These are phyloP conservation scores for Daedaleopsis nitida DNA, from an alignment of 768 basidiomycete genomes.

Conservation along the genomic window DNA sequence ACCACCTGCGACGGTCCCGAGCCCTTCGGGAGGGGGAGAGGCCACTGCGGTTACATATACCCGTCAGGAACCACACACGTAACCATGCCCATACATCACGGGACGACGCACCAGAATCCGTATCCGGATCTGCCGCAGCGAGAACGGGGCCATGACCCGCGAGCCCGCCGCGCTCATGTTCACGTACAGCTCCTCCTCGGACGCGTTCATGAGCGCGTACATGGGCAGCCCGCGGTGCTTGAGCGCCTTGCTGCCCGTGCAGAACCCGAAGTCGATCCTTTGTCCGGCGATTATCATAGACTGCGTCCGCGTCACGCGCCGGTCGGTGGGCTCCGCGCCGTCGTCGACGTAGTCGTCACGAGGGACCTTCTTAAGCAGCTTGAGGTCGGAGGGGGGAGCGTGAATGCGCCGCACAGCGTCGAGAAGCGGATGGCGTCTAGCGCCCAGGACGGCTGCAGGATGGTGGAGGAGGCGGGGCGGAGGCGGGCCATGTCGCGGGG, in stretches of 20 bases:
- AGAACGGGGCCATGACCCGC: conserved; percentile 8
- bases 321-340: background rate
- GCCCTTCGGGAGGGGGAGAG: conserved; percentile 1
- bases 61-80: no score
- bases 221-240: conserved; percentile 10
- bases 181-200: conserved; percentile 4
- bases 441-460: conserved; percentile 6
- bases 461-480: background rate
- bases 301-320: conserved; percentile 12
- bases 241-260: background rate
- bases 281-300: conserved; percentile 5
- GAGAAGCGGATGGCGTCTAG: conserved; percentile 9
- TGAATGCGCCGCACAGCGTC: conserved; percentile 10
- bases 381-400: conserved; percentile 1
- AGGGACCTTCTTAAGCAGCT: conserved; percentile 9
- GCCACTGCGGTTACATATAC: conserved; percentile 5
- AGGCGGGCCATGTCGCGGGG: no score
- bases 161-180: background rate
- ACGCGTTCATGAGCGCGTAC: conserved; percentile 11
- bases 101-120: conserved; percentile 9
- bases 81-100: background rate
- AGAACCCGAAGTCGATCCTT: conserved; percentile 9
- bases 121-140: background rate
- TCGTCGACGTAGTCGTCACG: background rate
- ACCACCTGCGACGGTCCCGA: background rate